Base-by-base conservation (phyloP, 371 early-diverging fungal genomes). In the Syncephalastrum contaminatum region DNA sequence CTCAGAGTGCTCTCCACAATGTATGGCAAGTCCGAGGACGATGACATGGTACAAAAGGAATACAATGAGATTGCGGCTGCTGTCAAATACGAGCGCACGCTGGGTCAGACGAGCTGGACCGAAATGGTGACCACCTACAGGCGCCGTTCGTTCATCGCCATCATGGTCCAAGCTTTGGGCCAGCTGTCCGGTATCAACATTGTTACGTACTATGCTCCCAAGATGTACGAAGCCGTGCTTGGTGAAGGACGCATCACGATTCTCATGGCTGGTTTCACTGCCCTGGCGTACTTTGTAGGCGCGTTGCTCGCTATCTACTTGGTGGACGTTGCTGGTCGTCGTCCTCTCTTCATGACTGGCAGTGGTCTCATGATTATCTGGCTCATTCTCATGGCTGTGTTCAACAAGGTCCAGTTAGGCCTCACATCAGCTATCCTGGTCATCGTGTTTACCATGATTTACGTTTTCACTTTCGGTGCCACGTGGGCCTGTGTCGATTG, bases 111-210 rank as follows among this genome's bases (percentile, higher is more conserved):
- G 43, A 75, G 77, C 20, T 93, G 91, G 80, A 13, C 44, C 3
- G 93, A 94, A 53, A 82, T 95, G 60, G 68, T 90, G 58, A 67
- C 70, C 4, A 64, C 46, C 1, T 64, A 78, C 47, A 74, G 80
- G 5, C 62, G 63, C 18, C 83, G 91, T 46, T 65, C 86, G 10
- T 63, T 82, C 13, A 77, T 93, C 42, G 91, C 83, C 12, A 69
- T 88, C 42, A 63, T 78, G 25, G 84, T 91, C 42, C 92, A 90
- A 68, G 74, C 74, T 4, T 25, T 69, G 2, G 67, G 62, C 21
- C 89, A 88, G 64, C 70, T 88, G 6, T 84, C 83, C 3, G 89
- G 88, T 39, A 87, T 90, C 65, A 90, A 88, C 57, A 80, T 82
- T 48, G 77, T 86, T 54, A 85, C 88, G 13, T 88, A 87, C 70